Base-by-base conservation (phyloP, 768 basidiomycete species). In the Xerocomus brunneocitrinus region DNA sequence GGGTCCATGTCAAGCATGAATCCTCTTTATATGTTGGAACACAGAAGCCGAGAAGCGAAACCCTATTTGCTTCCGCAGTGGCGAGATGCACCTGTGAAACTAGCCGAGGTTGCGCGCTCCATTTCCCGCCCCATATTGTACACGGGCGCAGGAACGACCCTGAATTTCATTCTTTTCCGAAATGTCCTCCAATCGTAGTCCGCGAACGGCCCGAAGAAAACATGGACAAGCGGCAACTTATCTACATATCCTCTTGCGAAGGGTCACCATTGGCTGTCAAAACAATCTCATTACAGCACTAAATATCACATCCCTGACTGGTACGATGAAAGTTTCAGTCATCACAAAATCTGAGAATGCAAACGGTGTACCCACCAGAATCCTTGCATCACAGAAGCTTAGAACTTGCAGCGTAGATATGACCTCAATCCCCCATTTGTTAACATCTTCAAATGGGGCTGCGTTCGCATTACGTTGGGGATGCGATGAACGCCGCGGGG, bases 31-130 rank as follows among this genome's bases (percentile, higher is more conserved):
- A 24, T 8, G 27, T 46, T 39, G 8, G 10, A 35, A 27, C 35
- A 5, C 16, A 14, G 22, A 46, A 52, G 28, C 16, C 19, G 30
- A 38, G 51, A 52, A 46, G 51, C 51, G 38, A 39, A 38, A 52
- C 51, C 43, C 50, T 45, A 36, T 38, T 45, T 43, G 49, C 31
- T 25, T 9, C 19, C 14, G 31, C n/a, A 24, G 24, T 32, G 24
- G 49, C 40, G 19, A 38, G 25, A 34, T 28, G 43, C 3, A 12
- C 22, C 50, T 25, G 10, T 32, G 42, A 43, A 43, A 44, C 39
- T 52, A 52, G 51, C 51, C 51, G 51, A 46, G 24, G 19, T 36
- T 44, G 5, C 34, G 19, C 40, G 30, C 43, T 44, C 34, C 50
- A 52, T 52, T 52, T 35, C n/a, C 44, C 43, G 34, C 43, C 50